Evolutionary conservation across 805 yeast species (phyloP).

Genomic region (Barnettozyma californica): DNA sequence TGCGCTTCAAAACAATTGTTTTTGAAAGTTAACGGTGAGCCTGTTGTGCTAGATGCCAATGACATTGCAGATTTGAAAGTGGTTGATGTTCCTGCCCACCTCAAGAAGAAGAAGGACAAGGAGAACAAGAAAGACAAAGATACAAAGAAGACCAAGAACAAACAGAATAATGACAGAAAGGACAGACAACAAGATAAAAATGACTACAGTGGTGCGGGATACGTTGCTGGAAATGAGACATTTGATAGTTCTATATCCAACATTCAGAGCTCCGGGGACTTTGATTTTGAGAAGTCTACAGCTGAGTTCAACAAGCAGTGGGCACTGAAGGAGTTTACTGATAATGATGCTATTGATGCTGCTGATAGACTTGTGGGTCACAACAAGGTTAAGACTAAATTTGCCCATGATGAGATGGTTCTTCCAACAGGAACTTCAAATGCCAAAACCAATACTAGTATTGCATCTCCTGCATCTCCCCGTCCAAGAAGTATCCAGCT

Average conservation of each 20-base stretch:
- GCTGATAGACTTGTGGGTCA: constrained; percentile 67
- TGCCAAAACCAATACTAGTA: background rate
- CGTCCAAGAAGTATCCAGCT: constrained; percentile 13
- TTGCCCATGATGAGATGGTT: constrained; percentile 73
- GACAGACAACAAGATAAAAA: background rate
- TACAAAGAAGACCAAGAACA: constrained; percentile 10
- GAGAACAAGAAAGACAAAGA: constrained; percentile 8
- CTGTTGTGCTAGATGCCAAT: constrained; percentile 27
- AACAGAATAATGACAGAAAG: constrained; percentile 9
- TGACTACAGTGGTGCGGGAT: constrained; percentile 9
- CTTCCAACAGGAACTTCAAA: constrained; percentile 1
- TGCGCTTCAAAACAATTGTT: constrained; percentile 35
- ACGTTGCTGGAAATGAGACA: constrained; percentile 26
- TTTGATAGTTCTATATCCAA: constrained; percentile 49
- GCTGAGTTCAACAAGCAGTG: constrained; percentile 75
- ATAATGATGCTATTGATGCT: constrained; percentile 55
- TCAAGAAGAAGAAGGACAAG: constrained; percentile 20
- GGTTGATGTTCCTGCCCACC: constrained; percentile 41
- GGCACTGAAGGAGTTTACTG: constrained; percentile 72
- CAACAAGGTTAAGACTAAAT: constrained; percentile 53
- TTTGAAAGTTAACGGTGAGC: constrained; percentile 31
- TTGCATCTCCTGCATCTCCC: constrained; percentile 1
- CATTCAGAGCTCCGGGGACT: constrained; percentile 53
- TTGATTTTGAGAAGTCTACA: constrained; percentile 80
- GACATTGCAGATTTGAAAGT: constrained; percentile 53